Base-by-base conservation (phyloP, 2,329 filamentous ascomycete genomes). In the Penicillium sp. region DNA sequence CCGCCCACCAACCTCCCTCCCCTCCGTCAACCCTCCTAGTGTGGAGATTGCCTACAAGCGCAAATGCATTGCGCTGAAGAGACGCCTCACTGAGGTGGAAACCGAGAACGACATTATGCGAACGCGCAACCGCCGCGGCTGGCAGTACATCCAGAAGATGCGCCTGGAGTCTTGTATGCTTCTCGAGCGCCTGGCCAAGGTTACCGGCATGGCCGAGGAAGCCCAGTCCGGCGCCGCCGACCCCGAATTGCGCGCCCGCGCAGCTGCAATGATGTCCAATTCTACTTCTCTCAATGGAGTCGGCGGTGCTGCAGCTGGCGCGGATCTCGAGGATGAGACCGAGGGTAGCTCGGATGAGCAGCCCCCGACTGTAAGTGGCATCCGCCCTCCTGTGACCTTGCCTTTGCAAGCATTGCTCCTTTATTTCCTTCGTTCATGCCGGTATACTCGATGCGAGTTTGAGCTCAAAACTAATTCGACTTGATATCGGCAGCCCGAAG, bases 1-100 rank as follows among this genome's bases (percentile, higher is more conserved):
- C 25, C 48, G 48, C 26, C 44, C 55, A 25, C 32, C 56, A 20
- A 47, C 49, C 25, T 53, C 56, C 31, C 41, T 53, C 49, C 62
- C 44, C 63, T 55, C 60, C 20, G 47, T 73, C 9, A 77, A 83
- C 41, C 88, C 91, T 14, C 91, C 93, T 11, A 94, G 89, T 11
- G 89, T 97, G 48, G 91, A 98, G 69, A 85, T 91, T 64, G 90
- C 91, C 35, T 98, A 97, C 70, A 89, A 93, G 58, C 81, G 87
- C 51, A 97, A 98, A 80, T 97, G 91, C 67, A 88, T 96, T 62
- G 86, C 94, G 57, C 79, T 98, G 15, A 94, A 94, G 71, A 86
- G 87, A 57, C 86, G 93, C 46, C 87, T 93, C 50, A 86, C 83
- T 63, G 90, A 96, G 64, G 87, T 97, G 56, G 90, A 97, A 64